phyloP scores from a whole-genome alignment of 2,329 filamentous ascomycete species.

The Didymella segeticola region DNA sequence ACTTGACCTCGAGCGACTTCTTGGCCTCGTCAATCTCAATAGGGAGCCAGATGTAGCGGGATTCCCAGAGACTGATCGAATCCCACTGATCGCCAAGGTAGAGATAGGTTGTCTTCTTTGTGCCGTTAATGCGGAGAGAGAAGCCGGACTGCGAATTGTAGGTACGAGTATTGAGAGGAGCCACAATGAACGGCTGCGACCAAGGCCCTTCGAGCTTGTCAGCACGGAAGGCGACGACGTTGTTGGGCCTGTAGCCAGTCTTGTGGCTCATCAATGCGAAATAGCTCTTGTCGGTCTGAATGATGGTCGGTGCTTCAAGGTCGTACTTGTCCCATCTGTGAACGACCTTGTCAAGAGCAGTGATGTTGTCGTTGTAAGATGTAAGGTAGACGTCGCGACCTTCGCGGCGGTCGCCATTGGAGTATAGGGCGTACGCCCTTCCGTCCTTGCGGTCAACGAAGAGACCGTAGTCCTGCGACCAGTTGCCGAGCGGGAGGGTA shows the following conservation, averaged over 20 bases:
- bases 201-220: conserved; percentile 60
- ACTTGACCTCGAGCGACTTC: conserved; percentile 58
- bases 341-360: conserved; percentile 59
- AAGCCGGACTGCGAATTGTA: conserved; percentile 63
- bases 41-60: conserved; percentile 64
- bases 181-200: conserved; percentile 62
- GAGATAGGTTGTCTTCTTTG: conserved; percentile 58
- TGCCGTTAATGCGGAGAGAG: conserved; percentile 57
- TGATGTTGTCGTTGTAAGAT: conserved; percentile 60
- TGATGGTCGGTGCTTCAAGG: conserved; percentile 65
- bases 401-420: conserved; percentile 63
- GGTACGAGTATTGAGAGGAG: conserved; percentile 59
- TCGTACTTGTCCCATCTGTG: conserved; percentile 66
- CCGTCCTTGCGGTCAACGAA: conserved; percentile 67
- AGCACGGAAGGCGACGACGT: conserved; percentile 64
- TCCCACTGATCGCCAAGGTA: conserved; percentile 64
- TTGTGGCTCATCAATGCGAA: conserved; percentile 69
- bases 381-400: conserved; percentile 66
- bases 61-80: conserved; percentile 63
- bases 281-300: conserved; percentile 66
- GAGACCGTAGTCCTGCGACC: conserved; percentile 68
- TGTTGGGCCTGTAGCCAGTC: conserved; percentile 69
- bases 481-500: conserved; percentile 64
- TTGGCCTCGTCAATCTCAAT: conserved; percentile 60
- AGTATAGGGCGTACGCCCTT: conserved; percentile 64